A percentile compares a stretch with the other conserved stretches of the same genome.
Evolutionary conservation across 257 asterid genomes (phyloP).

Genomic region (Primulina eburnea): DNA sequence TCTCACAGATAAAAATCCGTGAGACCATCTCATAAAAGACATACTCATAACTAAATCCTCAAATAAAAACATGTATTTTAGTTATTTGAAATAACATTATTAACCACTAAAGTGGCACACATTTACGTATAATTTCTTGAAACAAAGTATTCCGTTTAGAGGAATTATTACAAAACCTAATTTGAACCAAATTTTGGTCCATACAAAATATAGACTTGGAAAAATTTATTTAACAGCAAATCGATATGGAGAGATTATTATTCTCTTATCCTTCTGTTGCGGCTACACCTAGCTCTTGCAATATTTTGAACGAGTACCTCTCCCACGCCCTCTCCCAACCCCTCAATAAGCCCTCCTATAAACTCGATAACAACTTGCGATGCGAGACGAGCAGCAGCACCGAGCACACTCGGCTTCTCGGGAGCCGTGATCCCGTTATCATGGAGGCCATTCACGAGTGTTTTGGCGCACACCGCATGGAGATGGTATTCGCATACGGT

Average conservation of each 20-base stretch:
- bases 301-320: constrained; percentile 54
- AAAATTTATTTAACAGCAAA: not conserved
- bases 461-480: constrained; percentile 75
- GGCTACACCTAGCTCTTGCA: constrained; percentile 43
- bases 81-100: no score
- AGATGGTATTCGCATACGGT: constrained; percentile 59
- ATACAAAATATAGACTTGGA: no score
- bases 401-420: constrained; percentile 56
- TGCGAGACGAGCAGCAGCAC: constrained; percentile 66
- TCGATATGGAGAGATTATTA: no score
- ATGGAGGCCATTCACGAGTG: constrained; percentile 59
- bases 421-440: constrained; percentile 54
- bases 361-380: constrained; percentile 70
- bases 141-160: not conserved
- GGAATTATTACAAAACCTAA: not conserved
- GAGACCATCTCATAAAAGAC: no score
- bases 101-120: no score
- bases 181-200: no score
- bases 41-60: no score
- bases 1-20: no score
- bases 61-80: no score
- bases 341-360: constrained; percentile 69
- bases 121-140: no score
- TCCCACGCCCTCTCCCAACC: constrained; percentile 79
- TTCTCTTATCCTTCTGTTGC: constrained; percentile 23